phyloP scores from a whole-genome alignment of 164 flowering plant species.

The Chimonanthus praecox region DNA sequence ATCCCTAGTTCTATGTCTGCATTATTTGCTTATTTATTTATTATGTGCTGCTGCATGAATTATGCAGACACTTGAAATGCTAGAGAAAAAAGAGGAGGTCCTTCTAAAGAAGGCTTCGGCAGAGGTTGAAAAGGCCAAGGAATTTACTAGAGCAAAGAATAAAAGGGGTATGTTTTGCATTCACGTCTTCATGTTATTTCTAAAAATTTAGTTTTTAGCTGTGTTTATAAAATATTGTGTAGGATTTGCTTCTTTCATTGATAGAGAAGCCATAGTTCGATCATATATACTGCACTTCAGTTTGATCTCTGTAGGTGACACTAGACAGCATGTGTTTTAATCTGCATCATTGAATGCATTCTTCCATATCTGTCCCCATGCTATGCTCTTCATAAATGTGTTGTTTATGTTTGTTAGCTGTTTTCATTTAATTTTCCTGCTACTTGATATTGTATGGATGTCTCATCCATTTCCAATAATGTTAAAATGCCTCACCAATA shows the following conservation, averaged over 20 bases:
- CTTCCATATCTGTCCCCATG: background rate
- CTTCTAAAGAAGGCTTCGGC: conserved; percentile 31
- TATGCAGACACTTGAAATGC: conserved; percentile 37
- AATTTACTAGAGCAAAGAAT: conserved; percentile 34
- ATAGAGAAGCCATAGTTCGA: background rate
- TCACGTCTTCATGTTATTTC: background rate
- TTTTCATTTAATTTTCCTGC: background rate
- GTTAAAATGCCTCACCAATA: too few species aligned
- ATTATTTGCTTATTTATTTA: too few species aligned
- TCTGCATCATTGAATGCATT: background rate
- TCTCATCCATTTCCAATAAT: too few species aligned
- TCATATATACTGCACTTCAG: background rate
- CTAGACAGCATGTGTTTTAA: background rate
- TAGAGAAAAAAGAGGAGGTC: conserved; percentile 38
- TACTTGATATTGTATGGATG: background rate
- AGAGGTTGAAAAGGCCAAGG: conserved; percentile 40
- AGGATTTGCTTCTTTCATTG: background rate
- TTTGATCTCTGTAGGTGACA: too few species aligned
- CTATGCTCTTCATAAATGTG: background rate
- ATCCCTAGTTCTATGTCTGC: too few species aligned
- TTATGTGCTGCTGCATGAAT: background rate
- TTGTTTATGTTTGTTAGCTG: background rate
- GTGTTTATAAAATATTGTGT: background rate
- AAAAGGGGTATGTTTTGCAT: conserved; percentile 25
- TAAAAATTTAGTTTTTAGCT: background rate